Base-by-base conservation (phyloP, 192 early-diverging fungal species). In the Gryganskiella cystojenkinii region DNA sequence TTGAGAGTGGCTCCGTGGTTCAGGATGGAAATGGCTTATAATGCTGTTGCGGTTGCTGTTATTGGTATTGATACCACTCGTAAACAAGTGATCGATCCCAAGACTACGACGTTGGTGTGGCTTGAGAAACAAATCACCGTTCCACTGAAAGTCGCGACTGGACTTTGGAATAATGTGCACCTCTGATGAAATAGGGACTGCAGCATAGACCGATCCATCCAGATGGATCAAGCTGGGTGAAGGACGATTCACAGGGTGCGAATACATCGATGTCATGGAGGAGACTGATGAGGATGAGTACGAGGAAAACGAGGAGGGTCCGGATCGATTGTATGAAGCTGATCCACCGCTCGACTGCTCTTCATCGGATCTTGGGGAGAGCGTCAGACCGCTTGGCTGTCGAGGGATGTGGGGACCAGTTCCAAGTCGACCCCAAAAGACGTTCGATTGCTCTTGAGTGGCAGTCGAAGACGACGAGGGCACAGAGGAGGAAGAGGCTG, bases 121-220 rank as follows among this genome's bases (percentile, higher is more conserved):
- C 53, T 78, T 78, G 49, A 78, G 53, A 37, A 78, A 78, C 9
- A 78, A 45, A 40, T 78, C 74, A 30, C 74, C 74, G 25, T 78
- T 78, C 74, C 74, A 78, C 7, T 78, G 67, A 33, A 78, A 78
- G 3, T 65, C 74, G 2, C 74, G 60, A 28, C 74, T 78, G 0
- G 74, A 68, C 50, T 78, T 78, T 17, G 74, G 74, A 35, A 78
- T 78, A 42, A 78, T 78, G 27, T 78, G 68, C 0, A 78, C 53
- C 33, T 78, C 74, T 2, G 67, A 67, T 3, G 74, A 78, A 15
- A 69, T 53, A 4, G 74, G 66, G 0, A 78, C 66, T 1, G 74
- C 74, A 6, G 74, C 66, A 37, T 78, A 78, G 19, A 78, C 74
- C 3, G 66, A 78, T n/a, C 62, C 74, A 13, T 78, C 56, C 19